Evolutionary conservation across 192 early-diverging fungal genomes (phyloP), one percentile per base, ranked within the genome.

Genomic region (Mortierella alpina): DNA sequence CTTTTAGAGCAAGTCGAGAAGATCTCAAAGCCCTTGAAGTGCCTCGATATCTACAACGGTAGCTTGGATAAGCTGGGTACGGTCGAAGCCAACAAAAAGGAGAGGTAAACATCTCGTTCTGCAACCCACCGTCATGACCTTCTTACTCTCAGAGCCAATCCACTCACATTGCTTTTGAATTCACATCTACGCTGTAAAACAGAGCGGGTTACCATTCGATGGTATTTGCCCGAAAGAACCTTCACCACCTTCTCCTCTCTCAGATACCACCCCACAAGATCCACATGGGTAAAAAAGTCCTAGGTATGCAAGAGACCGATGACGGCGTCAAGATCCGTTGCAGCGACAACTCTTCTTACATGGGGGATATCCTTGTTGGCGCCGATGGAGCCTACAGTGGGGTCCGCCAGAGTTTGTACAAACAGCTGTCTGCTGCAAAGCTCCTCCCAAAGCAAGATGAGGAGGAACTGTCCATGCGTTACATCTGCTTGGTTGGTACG

Each of bases 241-340:
- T 73, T 17, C 55, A 64, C 39, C 7, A 12, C 9, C 55, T 73
- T 13, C 40, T 73, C 4, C 63, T 73, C 17, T 73, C 71, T 41
- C 71, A 73, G 40, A 39, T 73, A 20, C 71, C 71, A 0, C 62
- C 71, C 6, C 71, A 73, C 62, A 73, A 73, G 54, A 65, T 73
- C 42, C 71, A 73, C 18, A 41, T 63, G 42, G 41, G 44, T 6
- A 73, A 73, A 44, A 73, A 73, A 11, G 63, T 73, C 17, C 53
- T 65, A 2, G 23, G 54, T 17, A 73, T 73, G 42, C 62, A 63
- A 45, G 52, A 72, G 13, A 15, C 54, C 42, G 70, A 63, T 18
- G 60, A 63, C 13, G 71, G 71, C 18, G 63, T 73, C 18, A 47
- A 41, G 45, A 65, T 73, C 55, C 52, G 63, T 15, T 73, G 71